Evolutionary conservation across 2,329 filamentous ascomycete genomes (phyloP).

Genomic region (Colletotrichum higginsianum): DNA sequence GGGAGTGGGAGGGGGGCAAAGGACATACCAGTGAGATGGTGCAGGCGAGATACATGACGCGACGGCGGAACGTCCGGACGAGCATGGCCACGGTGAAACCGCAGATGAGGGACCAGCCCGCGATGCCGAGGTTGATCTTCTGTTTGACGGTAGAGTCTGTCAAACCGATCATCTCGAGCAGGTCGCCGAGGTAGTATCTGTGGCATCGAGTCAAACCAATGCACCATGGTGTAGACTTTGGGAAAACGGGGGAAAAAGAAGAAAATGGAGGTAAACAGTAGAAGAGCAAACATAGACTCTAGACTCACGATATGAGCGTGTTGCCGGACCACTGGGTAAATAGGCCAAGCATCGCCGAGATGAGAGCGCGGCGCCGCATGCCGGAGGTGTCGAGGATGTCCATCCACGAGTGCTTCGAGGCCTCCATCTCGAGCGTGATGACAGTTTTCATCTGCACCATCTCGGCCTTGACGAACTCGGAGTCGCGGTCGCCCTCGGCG

Average conservation of each 20-base stretch:
- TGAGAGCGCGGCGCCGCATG: conserved; percentile 64
- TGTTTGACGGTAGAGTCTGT: conserved; percentile 57
- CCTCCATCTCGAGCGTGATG: conserved; percentile 68
- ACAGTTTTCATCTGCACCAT: conserved; percentile 73
- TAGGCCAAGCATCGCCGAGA: conserved; percentile 65
- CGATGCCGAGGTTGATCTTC: conserved; percentile 63
- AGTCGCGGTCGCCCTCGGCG: conserved; percentile 66
- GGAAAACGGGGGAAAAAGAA: conserved; percentile 32
- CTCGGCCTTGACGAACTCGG: conserved; percentile 70
- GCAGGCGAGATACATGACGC: conserved; percentile 64
- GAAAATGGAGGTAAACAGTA: too few species aligned
- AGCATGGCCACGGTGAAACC: conserved; percentile 59
- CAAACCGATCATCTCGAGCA: conserved; percentile 62
- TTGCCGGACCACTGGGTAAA: conserved; percentile 71
- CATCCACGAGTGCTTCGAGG: conserved; percentile 66
- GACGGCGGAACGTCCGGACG: conserved; percentile 59
- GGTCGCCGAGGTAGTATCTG: conserved; percentile 62
- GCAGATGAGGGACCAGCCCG: conserved; percentile 63
- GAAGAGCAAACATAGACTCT: too few species aligned
- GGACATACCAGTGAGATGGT: conserved; percentile 51
- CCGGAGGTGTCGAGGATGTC: conserved; percentile 66
- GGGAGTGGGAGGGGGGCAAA: too few species aligned
- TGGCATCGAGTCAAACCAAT: conserved; percentile 31
- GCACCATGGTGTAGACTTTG: background rate
- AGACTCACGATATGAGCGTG: conserved; percentile 57